Conservation (phyloP, 2,329 filamentous ascomycete species). For the Aquanectria penicillioides region DNA sequence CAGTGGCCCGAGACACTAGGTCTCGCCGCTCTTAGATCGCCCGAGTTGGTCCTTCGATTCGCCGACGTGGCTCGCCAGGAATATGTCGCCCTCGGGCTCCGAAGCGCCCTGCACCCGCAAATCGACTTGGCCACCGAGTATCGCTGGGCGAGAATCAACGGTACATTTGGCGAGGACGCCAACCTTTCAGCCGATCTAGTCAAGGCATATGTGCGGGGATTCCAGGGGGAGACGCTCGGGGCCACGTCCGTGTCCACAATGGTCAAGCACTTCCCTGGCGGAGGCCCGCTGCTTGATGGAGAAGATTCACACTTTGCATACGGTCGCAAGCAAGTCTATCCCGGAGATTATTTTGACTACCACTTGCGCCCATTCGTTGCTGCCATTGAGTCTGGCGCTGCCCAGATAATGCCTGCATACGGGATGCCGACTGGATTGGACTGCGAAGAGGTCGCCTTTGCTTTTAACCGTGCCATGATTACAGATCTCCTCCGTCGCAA, state of each 20-base stretch:
- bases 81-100: slow-evolving; percentile 51
- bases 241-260: slow-evolving; percentile 55
- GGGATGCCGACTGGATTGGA: slow-evolving; percentile 54
- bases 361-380: slow-evolving; percentile 59
- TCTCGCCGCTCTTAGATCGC: slow-evolving; percentile 56
- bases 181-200: slow-evolving; percentile 48
- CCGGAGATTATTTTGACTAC: slow-evolving; percentile 58
- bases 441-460: slow-evolving; percentile 59
- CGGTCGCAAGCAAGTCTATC: slow-evolving; percentile 60
- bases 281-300: slow-evolving; percentile 58
- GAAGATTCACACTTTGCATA: slow-evolving; percentile 62
- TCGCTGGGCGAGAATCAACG: slow-evolving; percentile 56
- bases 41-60: slow-evolving; percentile 54
- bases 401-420: slow-evolving; percentile 62
- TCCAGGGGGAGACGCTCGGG: slow-evolving; percentile 55
- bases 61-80: slow-evolving; percentile 59
- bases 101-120: slow-evolving; percentile 58
- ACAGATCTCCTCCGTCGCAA: slow-evolving; percentile 58
- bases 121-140: slow-evolving; percentile 61
- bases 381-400: slow-evolving; percentile 56
- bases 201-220: slow-evolving; percentile 56
- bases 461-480: slow-evolving; percentile 62
- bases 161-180: slow-evolving; percentile 59
- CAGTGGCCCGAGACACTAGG: slow-evolving; percentile 62
- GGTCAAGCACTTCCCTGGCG: slow-evolving; percentile 64